These are phyloP conservation scores for Geranium incanum DNA, from an alignment of 441 rosid genomes.

Conservation along the genomic window DNA sequence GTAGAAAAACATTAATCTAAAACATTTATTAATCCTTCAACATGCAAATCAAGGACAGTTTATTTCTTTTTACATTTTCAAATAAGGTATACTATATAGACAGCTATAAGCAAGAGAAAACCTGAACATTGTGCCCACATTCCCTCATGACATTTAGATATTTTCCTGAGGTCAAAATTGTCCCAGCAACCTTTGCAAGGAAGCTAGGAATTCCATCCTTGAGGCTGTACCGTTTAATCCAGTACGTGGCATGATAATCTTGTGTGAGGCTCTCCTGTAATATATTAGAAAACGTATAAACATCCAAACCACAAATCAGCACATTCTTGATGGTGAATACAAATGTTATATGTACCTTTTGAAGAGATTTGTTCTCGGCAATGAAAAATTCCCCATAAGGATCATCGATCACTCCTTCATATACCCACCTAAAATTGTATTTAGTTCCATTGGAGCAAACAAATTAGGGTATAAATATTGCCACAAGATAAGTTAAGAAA, in stretches of 20 bases:
- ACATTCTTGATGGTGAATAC: slow-evolving; percentile 5
- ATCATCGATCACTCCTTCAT: slow-evolving; percentile 94
- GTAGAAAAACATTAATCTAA: slow-evolving; percentile 21
- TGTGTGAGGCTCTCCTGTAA: slow-evolving; percentile 83
- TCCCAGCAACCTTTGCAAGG: slow-evolving; percentile 86
- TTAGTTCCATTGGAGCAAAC: slow-evolving; percentile 20
- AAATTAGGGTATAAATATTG: not conserved
- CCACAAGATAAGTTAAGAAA: not conserved
- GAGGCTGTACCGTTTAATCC: slow-evolving; percentile 84
- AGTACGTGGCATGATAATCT: slow-evolving; percentile 76
- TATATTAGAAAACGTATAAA: slow-evolving; percentile 26
- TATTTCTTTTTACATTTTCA: slow-evolving; percentile 1
- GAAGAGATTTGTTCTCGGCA: slow-evolving; percentile 78
- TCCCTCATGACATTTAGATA: slow-evolving; percentile 97
- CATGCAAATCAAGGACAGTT: slow-evolving; percentile 1
- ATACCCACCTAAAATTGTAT: slow-evolving; percentile 71
- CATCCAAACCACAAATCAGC: slow-evolving; percentile 21
- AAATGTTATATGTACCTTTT: slow-evolving; percentile 46
- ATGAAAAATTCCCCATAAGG: slow-evolving; percentile 97
- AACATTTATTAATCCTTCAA: slow-evolving; percentile 17
- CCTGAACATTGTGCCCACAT: slow-evolving; percentile 97
- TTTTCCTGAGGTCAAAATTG: slow-evolving; percentile 88
- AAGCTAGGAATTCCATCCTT: slow-evolving; percentile 93
- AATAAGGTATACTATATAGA: slow-evolving; percentile 3
- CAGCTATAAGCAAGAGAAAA: slow-evolving; percentile 22